These are phyloP conservation scores for Stagonosporopsis vannaccii DNA, from an alignment of 2,329 filamentous ascomycete genomes.

Conservation along the genomic window DNA sequence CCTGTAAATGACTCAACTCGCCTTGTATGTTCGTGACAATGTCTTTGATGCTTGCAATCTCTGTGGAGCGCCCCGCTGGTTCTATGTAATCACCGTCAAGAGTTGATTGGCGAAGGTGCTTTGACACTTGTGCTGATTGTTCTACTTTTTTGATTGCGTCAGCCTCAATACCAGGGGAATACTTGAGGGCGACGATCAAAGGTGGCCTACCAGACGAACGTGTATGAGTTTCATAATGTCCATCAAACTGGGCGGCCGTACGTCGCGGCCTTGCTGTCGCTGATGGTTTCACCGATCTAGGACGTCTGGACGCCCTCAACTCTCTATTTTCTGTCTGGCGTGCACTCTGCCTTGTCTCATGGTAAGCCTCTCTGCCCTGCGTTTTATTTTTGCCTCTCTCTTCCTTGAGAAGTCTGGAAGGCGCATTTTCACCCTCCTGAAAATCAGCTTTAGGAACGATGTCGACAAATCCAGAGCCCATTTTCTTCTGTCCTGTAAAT, in stretches of 20 bases:
- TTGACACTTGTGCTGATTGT: not conserved
- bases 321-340: not conserved
- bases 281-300: not conserved
- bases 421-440: conserved; percentile 1
- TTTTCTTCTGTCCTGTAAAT: conserved; percentile 36
- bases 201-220: not conserved
- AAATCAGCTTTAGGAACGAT: conserved; percentile 24
- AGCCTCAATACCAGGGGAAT: not conserved
- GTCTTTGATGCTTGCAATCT: not conserved
- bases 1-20: not conserved
- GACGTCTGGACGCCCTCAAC: not conserved
- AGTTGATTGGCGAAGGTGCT: not conserved
- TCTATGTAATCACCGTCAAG: not conserved
- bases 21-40: not conserved
- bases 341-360: no score
- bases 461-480: conserved; percentile 32
- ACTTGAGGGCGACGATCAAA: not conserved
- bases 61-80: not conserved
- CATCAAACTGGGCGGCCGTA: not conserved
- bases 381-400: not conserved
- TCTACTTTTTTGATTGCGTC: no score
- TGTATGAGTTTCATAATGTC: not conserved
- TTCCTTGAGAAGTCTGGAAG: not conserved
- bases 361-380: not conserved
- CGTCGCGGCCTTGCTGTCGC: not conserved